These are phyloP conservation scores for Melampsora larici-populina DNA, from an alignment of 1,284 basidiomycete species.

Conservation along the genomic window DNA sequence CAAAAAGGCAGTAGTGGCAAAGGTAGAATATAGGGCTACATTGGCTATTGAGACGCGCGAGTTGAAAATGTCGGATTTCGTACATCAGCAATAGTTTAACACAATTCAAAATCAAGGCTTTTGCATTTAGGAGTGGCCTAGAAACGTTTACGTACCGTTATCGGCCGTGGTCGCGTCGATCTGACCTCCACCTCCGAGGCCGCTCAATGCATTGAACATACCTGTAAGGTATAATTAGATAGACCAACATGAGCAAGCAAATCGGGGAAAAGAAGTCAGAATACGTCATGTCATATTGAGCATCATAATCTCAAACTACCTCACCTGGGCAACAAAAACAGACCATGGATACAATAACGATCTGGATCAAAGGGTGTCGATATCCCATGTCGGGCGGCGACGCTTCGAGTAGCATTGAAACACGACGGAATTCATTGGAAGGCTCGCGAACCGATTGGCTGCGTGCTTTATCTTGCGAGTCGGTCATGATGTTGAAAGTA, in stretches of 20 bases:
- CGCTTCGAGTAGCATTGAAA: background rate
- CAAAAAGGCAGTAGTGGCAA: constrained; percentile 54
- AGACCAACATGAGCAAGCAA: background rate
- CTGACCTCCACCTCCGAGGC: constrained; percentile 57
- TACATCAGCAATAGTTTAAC: background rate
- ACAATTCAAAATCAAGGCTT: constrained; percentile 22
- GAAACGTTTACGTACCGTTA: constrained; percentile 16
- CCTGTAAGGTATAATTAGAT: constrained; percentile 56
- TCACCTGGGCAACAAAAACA: constrained; percentile 43
- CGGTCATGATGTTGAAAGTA: background rate
- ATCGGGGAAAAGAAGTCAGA: background rate
- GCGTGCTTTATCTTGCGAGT: background rate
- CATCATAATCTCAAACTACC: background rate
- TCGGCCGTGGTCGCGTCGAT: constrained; percentile 39
- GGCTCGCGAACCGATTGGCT: background rate
- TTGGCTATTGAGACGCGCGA: constrained; percentile 13
- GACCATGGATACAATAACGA: constrained; percentile 40
- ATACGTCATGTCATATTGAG: background rate
- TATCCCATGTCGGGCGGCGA: background rate
- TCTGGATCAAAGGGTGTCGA: constrained; percentile 25
- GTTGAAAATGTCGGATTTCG: constrained; percentile 48
- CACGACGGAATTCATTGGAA: background rate
- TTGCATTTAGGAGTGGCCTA: background rate
- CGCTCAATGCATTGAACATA: constrained; percentile 60
- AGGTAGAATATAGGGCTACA: constrained; percentile 48